Percentiles rank a stretch among this genome's conserved stretches.
Conservation (phyloP, 176 grass and related monocot genomes). For the Cenchrus purpureus region DNA sequence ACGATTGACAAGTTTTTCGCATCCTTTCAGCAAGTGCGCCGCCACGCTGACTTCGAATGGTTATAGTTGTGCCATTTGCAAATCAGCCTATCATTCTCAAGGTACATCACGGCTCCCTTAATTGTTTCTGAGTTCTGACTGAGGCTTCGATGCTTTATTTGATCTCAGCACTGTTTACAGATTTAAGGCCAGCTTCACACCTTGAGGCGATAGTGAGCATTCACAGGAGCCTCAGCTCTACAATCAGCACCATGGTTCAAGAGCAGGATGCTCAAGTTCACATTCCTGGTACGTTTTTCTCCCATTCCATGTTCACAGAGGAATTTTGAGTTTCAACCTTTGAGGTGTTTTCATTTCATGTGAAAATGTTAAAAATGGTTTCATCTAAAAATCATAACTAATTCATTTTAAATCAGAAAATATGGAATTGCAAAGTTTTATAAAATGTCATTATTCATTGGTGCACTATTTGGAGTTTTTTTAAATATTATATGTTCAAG, state of each 20-base stretch:
- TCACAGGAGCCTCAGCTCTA: slow-evolving; percentile 73
- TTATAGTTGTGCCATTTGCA: slow-evolving; percentile 79
- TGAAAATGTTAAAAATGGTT: too few relatives aligned
- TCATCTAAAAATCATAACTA: too few relatives aligned
- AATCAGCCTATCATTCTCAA: slow-evolving; percentile 64
- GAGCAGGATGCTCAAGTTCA: slow-evolving; percentile 45
- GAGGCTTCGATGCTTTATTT: not conserved
- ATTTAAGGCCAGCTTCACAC: slow-evolving; percentile 54
- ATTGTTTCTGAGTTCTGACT: not conserved
- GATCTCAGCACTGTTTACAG: slow-evolving; percentile 14
- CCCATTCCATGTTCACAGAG: not conserved
- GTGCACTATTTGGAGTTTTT: too few relatives aligned
- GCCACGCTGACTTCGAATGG: slow-evolving; percentile 38
- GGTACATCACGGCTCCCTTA: slow-evolving; percentile 38
- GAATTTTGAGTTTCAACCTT: not conserved
- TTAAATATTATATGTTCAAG: too few relatives aligned
- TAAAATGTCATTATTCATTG: too few relatives aligned
- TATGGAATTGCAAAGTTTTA: too few relatives aligned
- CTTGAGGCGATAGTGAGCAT: slow-evolving; percentile 80
- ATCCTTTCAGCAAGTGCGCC: slow-evolving; percentile 69
- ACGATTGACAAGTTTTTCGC: slow-evolving; percentile 31
- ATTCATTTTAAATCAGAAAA: too few relatives aligned
- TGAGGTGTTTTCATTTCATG: too few relatives aligned
- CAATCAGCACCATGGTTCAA: slow-evolving; percentile 59
- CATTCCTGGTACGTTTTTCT: slow-evolving; percentile 54